phyloP scores from a whole-genome alignment of 148 eudicot genomes.

The Linanthus parryae region DNA sequence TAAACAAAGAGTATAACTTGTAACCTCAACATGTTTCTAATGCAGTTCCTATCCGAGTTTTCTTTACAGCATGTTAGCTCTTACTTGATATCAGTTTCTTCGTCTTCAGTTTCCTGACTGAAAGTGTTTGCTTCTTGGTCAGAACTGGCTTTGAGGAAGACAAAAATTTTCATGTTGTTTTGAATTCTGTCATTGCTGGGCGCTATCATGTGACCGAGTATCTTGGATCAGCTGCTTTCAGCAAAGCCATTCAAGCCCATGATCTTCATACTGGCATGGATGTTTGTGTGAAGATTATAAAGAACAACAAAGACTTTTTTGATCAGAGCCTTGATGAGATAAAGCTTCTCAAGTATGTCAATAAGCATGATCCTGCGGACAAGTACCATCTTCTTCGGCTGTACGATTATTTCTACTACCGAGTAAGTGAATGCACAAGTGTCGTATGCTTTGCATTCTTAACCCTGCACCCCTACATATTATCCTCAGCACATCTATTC shows the following conservation, averaged over 20 bases:
- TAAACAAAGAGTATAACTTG: too few species aligned
- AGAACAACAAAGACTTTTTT: conserved; percentile 97
- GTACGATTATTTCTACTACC: conserved; percentile 94
- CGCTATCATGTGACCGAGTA: conserved; percentile 98
- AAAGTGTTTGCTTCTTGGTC: conserved; percentile 17
- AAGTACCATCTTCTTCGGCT: conserved; percentile 85
- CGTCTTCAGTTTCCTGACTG: neutral
- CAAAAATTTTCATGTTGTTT: conserved; percentile 87
- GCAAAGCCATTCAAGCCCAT: conserved; percentile 99
- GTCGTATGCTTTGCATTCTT: neutral
- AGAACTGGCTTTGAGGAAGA: conserved; percentile 99
- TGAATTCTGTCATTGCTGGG: conserved; percentile 93
- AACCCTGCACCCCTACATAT: neutral
- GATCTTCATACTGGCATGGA: conserved; percentile 99
- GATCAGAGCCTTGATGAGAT: conserved; percentile 99
- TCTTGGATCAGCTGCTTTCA: conserved; percentile 99
- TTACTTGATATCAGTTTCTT: neutral
- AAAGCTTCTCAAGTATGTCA: conserved; percentile 92
- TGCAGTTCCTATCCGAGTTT: too few species aligned
- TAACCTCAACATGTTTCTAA: too few species aligned
- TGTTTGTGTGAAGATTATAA: conserved; percentile 96
- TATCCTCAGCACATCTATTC: too few species aligned
- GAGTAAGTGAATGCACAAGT: conserved; percentile 51
- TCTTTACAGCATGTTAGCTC: too few species aligned
- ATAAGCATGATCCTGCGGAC: conserved; percentile 96